phyloP scores from a whole-genome alignment of 2,329 filamentous ascomycete genomes.

The Dothiorella sarmentorum region DNA sequence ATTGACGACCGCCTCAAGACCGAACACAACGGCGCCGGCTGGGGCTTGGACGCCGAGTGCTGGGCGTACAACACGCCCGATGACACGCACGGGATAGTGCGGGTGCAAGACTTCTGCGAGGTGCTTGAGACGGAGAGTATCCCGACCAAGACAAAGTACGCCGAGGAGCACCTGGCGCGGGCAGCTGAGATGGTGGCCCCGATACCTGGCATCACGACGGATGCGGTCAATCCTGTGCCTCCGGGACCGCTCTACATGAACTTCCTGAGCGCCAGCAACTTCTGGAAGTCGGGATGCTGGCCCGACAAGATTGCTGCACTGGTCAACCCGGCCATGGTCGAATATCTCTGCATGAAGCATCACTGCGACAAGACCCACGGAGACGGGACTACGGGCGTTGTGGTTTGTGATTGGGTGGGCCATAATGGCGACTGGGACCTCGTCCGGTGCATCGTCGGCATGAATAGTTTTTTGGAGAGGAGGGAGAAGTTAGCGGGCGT shows the following conservation, averaged over 20 bases:
- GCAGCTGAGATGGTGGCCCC: slow-evolving; percentile 45
- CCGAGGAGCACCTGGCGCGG: slow-evolving; percentile 72
- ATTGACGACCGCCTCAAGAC: slow-evolving; percentile 55
- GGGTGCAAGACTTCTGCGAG: slow-evolving; percentile 94
- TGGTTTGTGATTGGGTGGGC: slow-evolving; percentile 94
- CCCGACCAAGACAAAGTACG: slow-evolving; percentile 72
- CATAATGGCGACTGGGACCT: slow-evolving; percentile 86
- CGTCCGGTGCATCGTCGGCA: slow-evolving; percentile 78
- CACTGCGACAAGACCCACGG: slow-evolving; percentile 43
- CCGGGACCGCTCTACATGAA: slow-evolving; percentile 76
- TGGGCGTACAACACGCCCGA: slow-evolving; percentile 92
- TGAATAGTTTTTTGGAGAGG: slow-evolving; percentile 58
- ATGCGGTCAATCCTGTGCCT: slow-evolving; percentile 40
- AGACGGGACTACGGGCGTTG: slow-evolving; percentile 77
- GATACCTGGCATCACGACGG: slow-evolving; percentile 40
- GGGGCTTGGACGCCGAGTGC: slow-evolving; percentile 56
- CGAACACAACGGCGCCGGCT: slow-evolving; percentile 50
- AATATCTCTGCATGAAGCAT: slow-evolving; percentile 56
- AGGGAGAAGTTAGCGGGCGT: not conserved
- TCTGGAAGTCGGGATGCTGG: slow-evolving; percentile 90
- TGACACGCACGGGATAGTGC: slow-evolving; percentile 68
- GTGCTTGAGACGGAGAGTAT: slow-evolving; percentile 73
- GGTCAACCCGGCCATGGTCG: slow-evolving; percentile 73
- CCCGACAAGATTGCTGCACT: slow-evolving; percentile 85
- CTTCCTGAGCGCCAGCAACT: slow-evolving; percentile 87